Evolutionary conservation across 1,284 basidiomycete genomes (phyloP).

Genomic region (Fomes fomentarius): DNA sequence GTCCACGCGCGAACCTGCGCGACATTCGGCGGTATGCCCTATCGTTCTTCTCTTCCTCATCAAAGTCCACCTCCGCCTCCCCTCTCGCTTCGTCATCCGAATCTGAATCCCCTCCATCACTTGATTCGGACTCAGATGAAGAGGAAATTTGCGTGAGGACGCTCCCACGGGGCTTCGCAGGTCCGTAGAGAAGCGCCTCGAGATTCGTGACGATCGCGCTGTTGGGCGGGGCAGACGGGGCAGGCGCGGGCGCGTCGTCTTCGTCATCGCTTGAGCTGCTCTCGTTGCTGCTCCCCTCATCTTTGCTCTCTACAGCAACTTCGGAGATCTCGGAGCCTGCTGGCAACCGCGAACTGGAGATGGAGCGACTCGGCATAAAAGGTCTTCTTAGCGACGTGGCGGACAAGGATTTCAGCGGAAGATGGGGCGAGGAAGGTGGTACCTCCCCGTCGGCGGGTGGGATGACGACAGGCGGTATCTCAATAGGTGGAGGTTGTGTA

Average conservation of each 20-base stretch:
- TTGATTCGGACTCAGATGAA: slow-evolving; percentile 22
- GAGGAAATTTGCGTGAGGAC: slow-evolving; percentile 28
- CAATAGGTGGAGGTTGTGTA: neutral
- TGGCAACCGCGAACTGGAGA: slow-evolving; percentile 23
- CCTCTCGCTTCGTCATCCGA: slow-evolving; percentile 20
- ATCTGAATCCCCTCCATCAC: slow-evolving; percentile 20
- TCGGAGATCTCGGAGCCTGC: slow-evolving; percentile 35
- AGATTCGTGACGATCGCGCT: slow-evolving; percentile 10
- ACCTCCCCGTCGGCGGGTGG: neutral
- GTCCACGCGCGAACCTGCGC: slow-evolving; percentile 21
- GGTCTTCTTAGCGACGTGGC: slow-evolving; percentile 1
- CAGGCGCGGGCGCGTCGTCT: slow-evolving; percentile 1
- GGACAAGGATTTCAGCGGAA: neutral
- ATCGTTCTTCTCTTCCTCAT: slow-evolving; percentile 30
- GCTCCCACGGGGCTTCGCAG: slow-evolving; percentile 20
- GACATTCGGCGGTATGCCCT: slow-evolving; percentile 29
- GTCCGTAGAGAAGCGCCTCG: slow-evolving; percentile 32
- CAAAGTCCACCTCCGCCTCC: slow-evolving; percentile 24
- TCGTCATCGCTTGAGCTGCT: slow-evolving; percentile 27
- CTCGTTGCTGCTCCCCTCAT: slow-evolving; percentile 35
- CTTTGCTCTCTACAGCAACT: slow-evolving; percentile 31
- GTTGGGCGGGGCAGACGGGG: neutral
- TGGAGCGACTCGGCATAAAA: neutral
- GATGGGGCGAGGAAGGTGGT: slow-evolving; percentile 6
- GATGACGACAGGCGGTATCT: neutral